A percentile compares a stretch with the other conserved stretches of the same genome.
Evolutionary conservation across 352 stramenopile genomes (phyloP).

Genomic region (Lagenidium giganteum): DNA sequence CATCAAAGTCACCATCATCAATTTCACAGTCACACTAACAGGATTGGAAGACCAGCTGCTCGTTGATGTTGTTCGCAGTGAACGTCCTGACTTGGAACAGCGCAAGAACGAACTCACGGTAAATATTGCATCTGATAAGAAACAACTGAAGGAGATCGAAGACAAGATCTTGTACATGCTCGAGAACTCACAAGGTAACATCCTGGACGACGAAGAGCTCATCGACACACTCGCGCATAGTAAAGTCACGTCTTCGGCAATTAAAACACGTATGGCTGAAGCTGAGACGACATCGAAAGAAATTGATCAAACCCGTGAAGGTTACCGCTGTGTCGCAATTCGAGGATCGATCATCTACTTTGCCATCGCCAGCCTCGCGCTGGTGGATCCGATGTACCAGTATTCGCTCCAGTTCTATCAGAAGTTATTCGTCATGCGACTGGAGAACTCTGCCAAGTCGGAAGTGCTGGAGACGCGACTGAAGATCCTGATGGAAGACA

Average conservation of each 20-base stretch:
- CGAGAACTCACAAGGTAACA: constrained; percentile 91
- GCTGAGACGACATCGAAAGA: constrained; percentile 87
- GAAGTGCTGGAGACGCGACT: constrained; percentile 82
- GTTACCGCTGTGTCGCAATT: constrained; percentile 87
- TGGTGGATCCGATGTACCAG: constrained; percentile 95
- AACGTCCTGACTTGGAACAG: constrained; percentile 89
- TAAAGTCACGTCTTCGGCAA: constrained; percentile 89
- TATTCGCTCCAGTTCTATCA: constrained; percentile 95
- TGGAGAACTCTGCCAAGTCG: constrained; percentile 78
- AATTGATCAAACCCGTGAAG: constrained; percentile 89
- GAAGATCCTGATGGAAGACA: constrained; percentile 87
- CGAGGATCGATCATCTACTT: constrained; percentile 93
- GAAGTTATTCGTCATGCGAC: constrained; percentile 87
- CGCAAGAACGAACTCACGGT: constrained; percentile 92
- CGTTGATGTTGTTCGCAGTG: constrained; percentile 90
- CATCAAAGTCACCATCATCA: constrained; percentile 94
- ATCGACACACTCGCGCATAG: constrained; percentile 89
- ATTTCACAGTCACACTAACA: constrained; percentile 92
- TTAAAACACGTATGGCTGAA: constrained; percentile 87
- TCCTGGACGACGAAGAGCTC: constrained; percentile 92
- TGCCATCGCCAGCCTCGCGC: constrained; percentile 87
- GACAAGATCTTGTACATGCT: constrained; percentile 94
- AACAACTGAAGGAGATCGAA: constrained; percentile 92
- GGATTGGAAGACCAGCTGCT: constrained; percentile 92
- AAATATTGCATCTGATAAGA: constrained; percentile 91